Evolutionary conservation across 2,329 filamentous ascomycete species (phyloP), one percentile per base, ranked within the genome.

Genomic region (Trichoderma afroharzianum): DNA sequence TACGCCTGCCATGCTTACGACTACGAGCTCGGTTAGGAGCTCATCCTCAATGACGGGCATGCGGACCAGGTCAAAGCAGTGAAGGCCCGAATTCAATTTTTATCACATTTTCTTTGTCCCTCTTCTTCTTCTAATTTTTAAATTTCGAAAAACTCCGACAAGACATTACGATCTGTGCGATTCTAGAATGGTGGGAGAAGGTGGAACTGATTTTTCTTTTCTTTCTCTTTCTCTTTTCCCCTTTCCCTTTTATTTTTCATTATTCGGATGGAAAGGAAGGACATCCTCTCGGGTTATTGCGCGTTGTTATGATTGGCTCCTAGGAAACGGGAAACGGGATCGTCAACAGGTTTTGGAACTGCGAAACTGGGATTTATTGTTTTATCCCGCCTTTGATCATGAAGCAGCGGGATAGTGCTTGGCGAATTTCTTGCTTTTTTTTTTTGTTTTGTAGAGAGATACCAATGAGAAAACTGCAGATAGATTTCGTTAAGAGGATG

Each of bases 21-120:
- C 47, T 14, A 72, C 72, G 14, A 68, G 67, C 63, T 64, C 72
- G 5, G 53, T 68, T 6, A 39, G 69, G 15, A 66, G 69, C n/a
- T 66, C 68, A 11, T 63, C 39, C 3, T 71, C 69, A 0, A 59
- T 71, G 28, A 59, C 69, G 36, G 63, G 63, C 50, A 64, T 66
- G 36, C 62, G 63, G 53, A 59, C 69, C 28, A 67, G 9, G 36
- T 63, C 68, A 55, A 63, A 14, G 59, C 47, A 70, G 33, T 70
- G 18, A 69, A 62, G 26, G 9, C 39, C 36, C 30, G 33, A 36
- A 50, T 63, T 47, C 15, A 59, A 32, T 14, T 30, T 50, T 12
- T 47, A n/a, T 32, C 11, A 2, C n/a, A 32, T 26, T 61, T 21
- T 24, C 11, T 61, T 39, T 15, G 14, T 63, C 21, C 2, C 21